Percentiles rank a stretch among this genome's conserved stretches.
phyloP scores from a whole-genome alignment of 306 rosid species.

The Quercus dentata region DNA sequence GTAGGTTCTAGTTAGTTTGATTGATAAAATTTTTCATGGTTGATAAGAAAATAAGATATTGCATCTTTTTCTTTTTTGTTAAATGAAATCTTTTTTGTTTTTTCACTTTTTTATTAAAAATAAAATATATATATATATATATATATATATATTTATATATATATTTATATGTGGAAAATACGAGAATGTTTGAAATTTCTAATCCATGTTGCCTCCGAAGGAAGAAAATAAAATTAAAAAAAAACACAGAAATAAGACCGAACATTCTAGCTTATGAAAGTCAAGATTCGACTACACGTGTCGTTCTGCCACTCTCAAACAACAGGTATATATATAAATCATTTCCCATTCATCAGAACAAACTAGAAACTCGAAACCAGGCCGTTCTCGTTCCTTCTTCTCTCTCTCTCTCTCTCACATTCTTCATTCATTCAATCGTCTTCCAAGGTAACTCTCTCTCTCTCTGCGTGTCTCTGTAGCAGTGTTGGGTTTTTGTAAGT shows the following conservation, averaged over 20 bases:
- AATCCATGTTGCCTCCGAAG: too few species aligned
- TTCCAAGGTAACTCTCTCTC: not conserved
- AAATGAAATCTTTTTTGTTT: too few species aligned
- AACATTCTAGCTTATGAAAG: constrained; percentile 16
- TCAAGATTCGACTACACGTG: constrained; percentile 2
- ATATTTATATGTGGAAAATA: too few species aligned
- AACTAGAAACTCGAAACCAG: not conserved
- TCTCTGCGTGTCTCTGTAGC: not conserved
- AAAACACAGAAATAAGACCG: not conserved
- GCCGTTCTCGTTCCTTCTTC: not conserved
- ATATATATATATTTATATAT: too few species aligned
- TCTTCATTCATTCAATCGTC: not conserved
- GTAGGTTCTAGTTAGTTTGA: rapidly evolving
- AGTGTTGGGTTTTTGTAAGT: not conserved
- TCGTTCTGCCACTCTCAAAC: not conserved
- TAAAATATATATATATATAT: too few species aligned
- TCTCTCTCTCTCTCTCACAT: too few species aligned
- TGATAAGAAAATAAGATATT: too few species aligned
- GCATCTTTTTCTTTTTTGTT: too few species aligned
- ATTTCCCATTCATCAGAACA: not conserved
- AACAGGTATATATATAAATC: not conserved
- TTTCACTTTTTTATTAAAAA: too few species aligned
- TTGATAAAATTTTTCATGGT: rapidly evolving
- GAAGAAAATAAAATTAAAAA: too few species aligned
- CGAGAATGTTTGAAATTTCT: too few species aligned